Percentiles rank a stretch among this genome's conserved stretches.
These are phyloP conservation scores for Curvularia eragrostidis DNA, from an alignment of 2,329 filamentous ascomycete species.

Conservation along the genomic window DNA sequence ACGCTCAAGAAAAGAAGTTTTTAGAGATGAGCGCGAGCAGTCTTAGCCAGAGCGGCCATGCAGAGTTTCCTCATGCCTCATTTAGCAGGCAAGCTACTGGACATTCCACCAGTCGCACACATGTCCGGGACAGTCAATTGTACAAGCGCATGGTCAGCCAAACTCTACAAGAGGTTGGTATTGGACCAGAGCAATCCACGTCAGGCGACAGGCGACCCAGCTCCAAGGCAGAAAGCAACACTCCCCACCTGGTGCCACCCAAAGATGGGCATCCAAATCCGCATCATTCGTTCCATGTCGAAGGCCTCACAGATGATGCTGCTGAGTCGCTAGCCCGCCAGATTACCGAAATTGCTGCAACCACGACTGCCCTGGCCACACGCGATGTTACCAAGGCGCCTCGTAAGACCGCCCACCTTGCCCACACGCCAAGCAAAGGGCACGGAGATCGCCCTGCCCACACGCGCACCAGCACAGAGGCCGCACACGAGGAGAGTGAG, in stretches of 20 bases:
- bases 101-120: slow-evolving; percentile 49
- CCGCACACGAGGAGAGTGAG: slow-evolving; percentile 58
- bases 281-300: slow-evolving; percentile 58
- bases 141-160: slow-evolving; percentile 95
- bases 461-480: slow-evolving; percentile 51
- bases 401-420: slow-evolving; percentile 58
- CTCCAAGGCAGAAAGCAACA: slow-evolving; percentile 37
- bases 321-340: slow-evolving; percentile 82
- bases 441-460: slow-evolving; percentile 49
- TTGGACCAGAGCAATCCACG: slow-evolving; percentile 63
- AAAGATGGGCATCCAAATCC: slow-evolving; percentile 45
- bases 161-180: slow-evolving; percentile 81
- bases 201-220: slow-evolving; percentile 43
- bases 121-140: slow-evolving; percentile 85
- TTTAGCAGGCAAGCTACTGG: slow-evolving; percentile 42
- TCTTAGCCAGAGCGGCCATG: slow-evolving; percentile 40
- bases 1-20: slow-evolving; percentile 55
- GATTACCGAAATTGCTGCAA: slow-evolving; percentile 92
- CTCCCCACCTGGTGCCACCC: slow-evolving; percentile 47
- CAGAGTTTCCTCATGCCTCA: slow-evolving; percentile 40
- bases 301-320: slow-evolving; percentile 80
- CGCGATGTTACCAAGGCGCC: slow-evolving; percentile 70
- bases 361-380: slow-evolving; percentile 85
- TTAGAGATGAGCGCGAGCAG: slow-evolving; percentile 49
- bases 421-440: slow-evolving; percentile 42